Base-by-base conservation (phyloP, 805 yeast genomes). In the Cyberlindnera subsufficiens region DNA sequence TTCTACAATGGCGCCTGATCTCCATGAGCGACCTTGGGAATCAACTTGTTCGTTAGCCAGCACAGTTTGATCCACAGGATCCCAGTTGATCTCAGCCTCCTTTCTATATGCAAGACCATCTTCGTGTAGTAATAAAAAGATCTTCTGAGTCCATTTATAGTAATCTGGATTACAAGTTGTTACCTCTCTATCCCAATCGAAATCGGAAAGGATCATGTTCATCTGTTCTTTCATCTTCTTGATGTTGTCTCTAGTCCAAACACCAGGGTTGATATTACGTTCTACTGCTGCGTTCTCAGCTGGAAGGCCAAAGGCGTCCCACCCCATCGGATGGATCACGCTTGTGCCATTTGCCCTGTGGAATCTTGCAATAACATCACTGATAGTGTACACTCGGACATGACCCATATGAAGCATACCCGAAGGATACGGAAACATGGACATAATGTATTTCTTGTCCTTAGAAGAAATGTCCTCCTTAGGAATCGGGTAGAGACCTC, bases 301-400 rank as follows among this genome's bases (percentile, higher is more conserved):
- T 0, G 99, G 99, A 22, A 93, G 69, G 1, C 99, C 99, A 71
- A 93, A 93, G 0, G 98, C 96, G 68, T 93, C 99, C 97, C 97
- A 93, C 0, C 99, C 99, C 95, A 93, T 90, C 0, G 98, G 97
- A 59, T 93, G 96, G 2, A 91, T 70, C 13, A 91, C 96, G 32
- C 80, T 66, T 52, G 72, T 75, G 1, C 96, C 96, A 39, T 74
- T 76, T 64, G 86, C 73, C 49, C 93, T 69, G 50, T 86, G 76
- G 61, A 76, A 91, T 50, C 98, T 69, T 1, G 95, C 75, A 32
- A 93, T 59, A 3, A 80, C 83, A 61, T 93, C 99, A 53, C 90
- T 80, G 27, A 93, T 88, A 1, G 96, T 85, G 62, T 86, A 93
- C 0, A 93, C 99, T 41, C 99, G 69, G 35, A 90, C 71, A 63